Evolutionary conservation across 495 filamentous ascomycete genomes (phyloP).

Genomic region (Bacidia rubella): DNA sequence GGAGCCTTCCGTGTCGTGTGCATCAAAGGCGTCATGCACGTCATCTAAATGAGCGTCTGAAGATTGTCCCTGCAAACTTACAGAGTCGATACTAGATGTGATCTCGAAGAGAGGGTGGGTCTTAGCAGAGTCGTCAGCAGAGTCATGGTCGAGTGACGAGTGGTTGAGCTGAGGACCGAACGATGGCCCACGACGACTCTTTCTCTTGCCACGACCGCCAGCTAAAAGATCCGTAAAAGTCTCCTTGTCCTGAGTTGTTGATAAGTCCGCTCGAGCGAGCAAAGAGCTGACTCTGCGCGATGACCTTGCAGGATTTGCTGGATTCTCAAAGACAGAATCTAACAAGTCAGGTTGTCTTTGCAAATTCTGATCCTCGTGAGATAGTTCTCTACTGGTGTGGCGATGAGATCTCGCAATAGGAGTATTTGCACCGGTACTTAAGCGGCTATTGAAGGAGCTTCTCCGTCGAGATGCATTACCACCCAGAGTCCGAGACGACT

Average conservation of each 20-base stretch:
- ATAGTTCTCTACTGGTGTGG: conserved; percentile 21
- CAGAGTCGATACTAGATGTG: conserved; percentile 26
- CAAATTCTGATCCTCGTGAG: conserved; percentile 29
- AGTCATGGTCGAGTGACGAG: conserved; percentile 42
- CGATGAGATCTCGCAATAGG: conserved; percentile 40
- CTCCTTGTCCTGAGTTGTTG: conserved; percentile 57
- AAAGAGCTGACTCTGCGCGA: conserved; percentile 86
- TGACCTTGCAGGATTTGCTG: conserved; percentile 52
- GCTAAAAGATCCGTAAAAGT: conserved; percentile 57
- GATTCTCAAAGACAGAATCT: conserved; percentile 61
- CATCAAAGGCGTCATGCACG: conserved; percentile 43
- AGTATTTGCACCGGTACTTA: conserved; percentile 67
- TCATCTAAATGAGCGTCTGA: conserved; percentile 64
- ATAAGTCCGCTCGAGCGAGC: conserved; percentile 79
- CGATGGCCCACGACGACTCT: conserved; percentile 51
- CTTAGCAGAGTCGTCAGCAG: conserved; percentile 18
- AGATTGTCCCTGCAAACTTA: conserved; percentile 49
- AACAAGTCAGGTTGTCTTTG: conserved; percentile 52
- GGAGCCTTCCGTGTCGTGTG: neutral
- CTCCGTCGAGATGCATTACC: conserved; percentile 53
- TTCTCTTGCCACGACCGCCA: conserved; percentile 34
- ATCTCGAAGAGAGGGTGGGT: conserved; percentile 24
- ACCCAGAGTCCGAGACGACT: conserved; percentile 34
- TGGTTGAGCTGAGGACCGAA: conserved; percentile 55
- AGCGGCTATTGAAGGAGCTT: conserved; percentile 71